Percentiles rank a stretch among this genome's conserved stretches.
phyloP scores from a whole-genome alignment of 2,329 filamentous ascomycete genomes.

The Piedraia hortae region DNA sequence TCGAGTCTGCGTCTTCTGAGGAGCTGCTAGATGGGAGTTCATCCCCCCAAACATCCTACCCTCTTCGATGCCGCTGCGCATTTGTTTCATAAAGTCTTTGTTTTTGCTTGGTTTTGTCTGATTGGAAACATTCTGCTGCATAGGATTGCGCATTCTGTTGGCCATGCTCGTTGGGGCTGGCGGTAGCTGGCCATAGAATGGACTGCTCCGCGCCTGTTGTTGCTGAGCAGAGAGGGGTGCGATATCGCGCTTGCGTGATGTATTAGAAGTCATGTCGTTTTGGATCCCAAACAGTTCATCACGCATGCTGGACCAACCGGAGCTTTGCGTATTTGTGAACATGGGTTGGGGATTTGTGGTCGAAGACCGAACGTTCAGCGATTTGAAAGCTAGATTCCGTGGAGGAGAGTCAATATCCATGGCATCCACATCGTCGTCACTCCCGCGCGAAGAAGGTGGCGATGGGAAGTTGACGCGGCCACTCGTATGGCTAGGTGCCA shows the following conservation, averaged over 20 bases:
- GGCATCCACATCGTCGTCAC: constrained; percentile 18
- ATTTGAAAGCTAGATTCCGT: constrained; percentile 3
- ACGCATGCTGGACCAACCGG: constrained; percentile 6
- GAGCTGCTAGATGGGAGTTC: too few relatives aligned
- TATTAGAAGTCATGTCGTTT: constrained; percentile 4
- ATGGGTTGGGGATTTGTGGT: constrained; percentile 14
- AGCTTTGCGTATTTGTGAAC: constrained; percentile 7
- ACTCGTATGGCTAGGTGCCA: constrained; percentile 7
- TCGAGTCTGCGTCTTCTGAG: neutral
- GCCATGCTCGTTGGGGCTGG: constrained; percentile 40
- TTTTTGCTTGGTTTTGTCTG: constrained; percentile 19
- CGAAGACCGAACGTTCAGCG: constrained; percentile 8
- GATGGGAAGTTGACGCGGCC: constrained; percentile 4
- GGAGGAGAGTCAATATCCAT: constrained; percentile 44
- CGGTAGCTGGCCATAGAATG: constrained; percentile 45
- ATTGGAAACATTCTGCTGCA: constrained; percentile 26
- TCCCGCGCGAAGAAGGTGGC: constrained; percentile 5
- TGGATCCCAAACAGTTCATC: constrained; percentile 8
- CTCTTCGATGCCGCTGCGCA: constrained; percentile 7
- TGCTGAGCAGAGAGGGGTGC: too few relatives aligned
- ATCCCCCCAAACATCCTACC: constrained; percentile 3
- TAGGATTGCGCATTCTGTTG: constrained; percentile 32
- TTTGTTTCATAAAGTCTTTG: constrained; percentile 24
- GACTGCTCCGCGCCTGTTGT: constrained; percentile 15
- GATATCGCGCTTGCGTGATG: constrained; percentile 2